Evolutionary conservation across 257 asterid species (phyloP).

Genomic region (Solanum virginianum): DNA sequence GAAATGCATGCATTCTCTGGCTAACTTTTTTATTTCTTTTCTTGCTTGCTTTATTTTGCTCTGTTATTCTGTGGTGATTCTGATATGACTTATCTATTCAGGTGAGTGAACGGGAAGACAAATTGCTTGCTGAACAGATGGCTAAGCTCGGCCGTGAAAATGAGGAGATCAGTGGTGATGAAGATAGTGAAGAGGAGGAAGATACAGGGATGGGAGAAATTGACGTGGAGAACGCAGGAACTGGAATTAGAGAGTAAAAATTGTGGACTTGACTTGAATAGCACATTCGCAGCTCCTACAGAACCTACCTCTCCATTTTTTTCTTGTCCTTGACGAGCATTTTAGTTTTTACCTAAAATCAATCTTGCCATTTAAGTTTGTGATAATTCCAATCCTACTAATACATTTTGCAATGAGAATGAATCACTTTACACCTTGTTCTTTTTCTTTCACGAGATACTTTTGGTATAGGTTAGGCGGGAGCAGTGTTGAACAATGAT

Average conservation of each 20-base stretch:
- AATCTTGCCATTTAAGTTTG: not conserved
- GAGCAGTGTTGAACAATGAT: not conserved
- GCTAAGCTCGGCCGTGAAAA: slow-evolving; percentile 56
- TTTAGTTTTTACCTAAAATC: not conserved
- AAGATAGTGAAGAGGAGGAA: slow-evolving; percentile 86
- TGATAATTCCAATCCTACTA: not conserved
- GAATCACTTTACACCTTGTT: not conserved
- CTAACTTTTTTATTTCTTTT: not conserved
- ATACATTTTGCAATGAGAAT: not conserved
- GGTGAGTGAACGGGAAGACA: slow-evolving; percentile 98
- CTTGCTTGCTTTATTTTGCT: not conserved
- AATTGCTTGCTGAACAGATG: slow-evolving; percentile 72
- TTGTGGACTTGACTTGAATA: not conserved
- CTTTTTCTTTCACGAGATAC: not conserved
- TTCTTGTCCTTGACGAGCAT: not conserved
- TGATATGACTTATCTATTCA: slow-evolving; percentile 4
- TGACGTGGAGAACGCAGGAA: slow-evolving; percentile 48
- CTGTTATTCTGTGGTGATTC: not conserved
- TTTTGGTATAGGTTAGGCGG: not conserved
- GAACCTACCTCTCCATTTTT: not conserved
- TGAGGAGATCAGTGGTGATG: slow-evolving; percentile 85
- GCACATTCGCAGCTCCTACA: not conserved
- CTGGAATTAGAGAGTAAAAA: slow-evolving; percentile 24
- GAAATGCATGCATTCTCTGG: not conserved
- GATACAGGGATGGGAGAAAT: slow-evolving; percentile 96